Evolutionary conservation across 73 alveolate genomes (phyloP).

Genomic region (Symbiodinium pilosum): DNA sequence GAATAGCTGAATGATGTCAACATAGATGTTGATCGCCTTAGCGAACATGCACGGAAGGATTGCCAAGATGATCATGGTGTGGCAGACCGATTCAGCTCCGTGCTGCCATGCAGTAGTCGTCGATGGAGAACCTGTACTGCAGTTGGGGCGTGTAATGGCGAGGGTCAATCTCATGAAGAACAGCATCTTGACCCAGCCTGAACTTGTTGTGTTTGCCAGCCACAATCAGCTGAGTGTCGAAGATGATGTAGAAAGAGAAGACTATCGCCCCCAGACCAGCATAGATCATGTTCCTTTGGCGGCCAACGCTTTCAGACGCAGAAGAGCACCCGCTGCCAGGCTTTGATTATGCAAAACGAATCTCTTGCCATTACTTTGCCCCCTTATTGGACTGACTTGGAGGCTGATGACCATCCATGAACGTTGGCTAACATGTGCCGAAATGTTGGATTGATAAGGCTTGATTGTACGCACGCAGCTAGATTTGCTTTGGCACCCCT

Average conservation of each 20-base stretch:
- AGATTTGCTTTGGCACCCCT: too few relatives aligned
- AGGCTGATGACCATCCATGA: too few relatives aligned
- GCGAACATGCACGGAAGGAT: background rate
- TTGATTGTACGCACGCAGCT: too few relatives aligned
- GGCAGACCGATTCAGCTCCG: background rate
- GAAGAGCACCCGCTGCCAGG: too few relatives aligned
- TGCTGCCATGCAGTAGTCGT: slow-evolving; percentile 96
- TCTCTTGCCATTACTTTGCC: too few relatives aligned
- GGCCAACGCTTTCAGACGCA: too few relatives aligned
- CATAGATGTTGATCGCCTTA: slow-evolving; percentile 95
- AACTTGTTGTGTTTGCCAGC: slow-evolving; percentile 97
- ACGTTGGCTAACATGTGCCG: too few relatives aligned
- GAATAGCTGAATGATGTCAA: slow-evolving; percentile 96
- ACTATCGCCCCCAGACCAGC: slow-evolving; percentile 96
- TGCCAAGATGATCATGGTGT: background rate
- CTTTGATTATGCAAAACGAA: too few relatives aligned
- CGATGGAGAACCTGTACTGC: slow-evolving; percentile 63
- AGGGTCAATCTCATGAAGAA: too few relatives aligned
- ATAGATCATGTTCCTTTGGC: slow-evolving; percentile 95
- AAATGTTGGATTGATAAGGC: too few relatives aligned
- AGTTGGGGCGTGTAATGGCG: too few relatives aligned
- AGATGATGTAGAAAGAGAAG: slow-evolving; percentile 97
- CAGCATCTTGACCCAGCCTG: background rate
- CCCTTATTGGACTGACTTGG: too few relatives aligned
- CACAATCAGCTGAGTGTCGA: slow-evolving; percentile 98